A percentile compares a stretch with the other conserved stretches of the same genome.
Conservation (phyloP, 768 basidiomycete genomes). For the Strobilomyces dryophilus region DNA sequence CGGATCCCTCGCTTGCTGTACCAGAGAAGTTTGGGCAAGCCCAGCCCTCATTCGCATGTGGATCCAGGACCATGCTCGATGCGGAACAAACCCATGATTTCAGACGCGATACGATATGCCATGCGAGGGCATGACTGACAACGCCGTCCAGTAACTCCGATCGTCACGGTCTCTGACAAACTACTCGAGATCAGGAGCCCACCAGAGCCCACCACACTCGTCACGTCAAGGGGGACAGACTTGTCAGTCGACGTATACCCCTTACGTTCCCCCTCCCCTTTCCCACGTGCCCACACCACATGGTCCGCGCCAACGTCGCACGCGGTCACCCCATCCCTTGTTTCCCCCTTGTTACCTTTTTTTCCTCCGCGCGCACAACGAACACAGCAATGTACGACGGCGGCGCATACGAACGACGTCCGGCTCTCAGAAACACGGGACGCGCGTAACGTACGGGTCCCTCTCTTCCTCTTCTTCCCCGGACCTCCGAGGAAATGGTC, state of each 20-base stretch:
- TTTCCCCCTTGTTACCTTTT: neutral
- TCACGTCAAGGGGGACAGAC: neutral
- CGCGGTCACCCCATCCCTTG: conserved; percentile 1
- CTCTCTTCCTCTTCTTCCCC: conserved; percentile 9
- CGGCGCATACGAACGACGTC: neutral
- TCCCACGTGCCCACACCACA: conserved; percentile 13
- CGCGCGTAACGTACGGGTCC: conserved; percentile 7
- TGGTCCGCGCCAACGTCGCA: conserved; percentile 10
- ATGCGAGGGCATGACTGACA: neutral
- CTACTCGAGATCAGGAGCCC: neutral
- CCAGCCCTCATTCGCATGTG: neutral
- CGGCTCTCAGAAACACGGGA: conserved; percentile 1
- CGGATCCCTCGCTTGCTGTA: neutral
- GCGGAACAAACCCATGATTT: neutral
- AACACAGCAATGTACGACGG: conserved; percentile 4
- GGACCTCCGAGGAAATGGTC: conserved; percentile 20
- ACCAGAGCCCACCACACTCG: neutral
- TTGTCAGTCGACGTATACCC: conserved; percentile 3
- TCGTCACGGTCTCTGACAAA: neutral
- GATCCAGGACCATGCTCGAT: conserved; percentile 2
- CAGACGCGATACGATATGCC: neutral
- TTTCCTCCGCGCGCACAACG: neutral
- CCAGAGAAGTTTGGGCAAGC: neutral
- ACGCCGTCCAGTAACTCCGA: neutral
- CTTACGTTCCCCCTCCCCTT: conserved; percentile 3